Evolutionary conservation across 2,329 filamentous ascomycete genomes (phyloP).

Genomic region (Ophiostoma ulmi): DNA sequence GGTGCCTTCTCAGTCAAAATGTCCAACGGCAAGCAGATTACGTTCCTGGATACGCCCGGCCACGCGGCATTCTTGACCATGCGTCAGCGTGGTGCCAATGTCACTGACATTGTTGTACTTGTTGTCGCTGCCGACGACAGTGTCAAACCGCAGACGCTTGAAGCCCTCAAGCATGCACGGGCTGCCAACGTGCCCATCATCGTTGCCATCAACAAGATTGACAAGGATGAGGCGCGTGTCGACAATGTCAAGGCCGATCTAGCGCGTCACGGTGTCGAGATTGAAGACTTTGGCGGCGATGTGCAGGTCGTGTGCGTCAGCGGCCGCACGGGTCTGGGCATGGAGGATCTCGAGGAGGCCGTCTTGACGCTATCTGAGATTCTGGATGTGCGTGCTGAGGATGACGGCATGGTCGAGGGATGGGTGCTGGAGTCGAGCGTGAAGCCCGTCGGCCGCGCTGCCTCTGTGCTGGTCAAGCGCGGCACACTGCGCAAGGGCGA

Average conservation of each 20-base stretch:
- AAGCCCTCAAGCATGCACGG: conserved; percentile 90
- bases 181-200: conserved; percentile 88
- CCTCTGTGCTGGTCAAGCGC: conserved; percentile 81
- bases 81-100: conserved; percentile 89
- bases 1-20: conserved; percentile 92
- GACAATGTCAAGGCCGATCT: conserved; percentile 87
- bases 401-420: conserved; percentile 73
- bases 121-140: conserved; percentile 96
- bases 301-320: conserved; percentile 88
- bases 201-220: conserved; percentile 95
- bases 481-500: conserved; percentile 79
- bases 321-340: conserved; percentile 88
- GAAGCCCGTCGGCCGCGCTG: conserved; percentile 76
- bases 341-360: conserved; percentile 87
- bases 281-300: conserved; percentile 93
- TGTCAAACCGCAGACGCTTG: conserved; percentile 93
- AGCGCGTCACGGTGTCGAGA: conserved; percentile 73
- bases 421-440: conserved; percentile 91
- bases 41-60: conserved; percentile 93
- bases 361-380: conserved; percentile 82
- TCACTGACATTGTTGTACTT: conserved; percentile 93
- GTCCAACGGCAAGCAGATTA: conserved; percentile 81
- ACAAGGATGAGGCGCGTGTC: conserved; percentile 75
- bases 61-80: conserved; percentile 94
- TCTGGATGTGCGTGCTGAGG: conserved; percentile 80